These are phyloP conservation scores for Nelumbo lutea DNA, from an alignment of 164 flowering plant species.

Conservation along the genomic window DNA sequence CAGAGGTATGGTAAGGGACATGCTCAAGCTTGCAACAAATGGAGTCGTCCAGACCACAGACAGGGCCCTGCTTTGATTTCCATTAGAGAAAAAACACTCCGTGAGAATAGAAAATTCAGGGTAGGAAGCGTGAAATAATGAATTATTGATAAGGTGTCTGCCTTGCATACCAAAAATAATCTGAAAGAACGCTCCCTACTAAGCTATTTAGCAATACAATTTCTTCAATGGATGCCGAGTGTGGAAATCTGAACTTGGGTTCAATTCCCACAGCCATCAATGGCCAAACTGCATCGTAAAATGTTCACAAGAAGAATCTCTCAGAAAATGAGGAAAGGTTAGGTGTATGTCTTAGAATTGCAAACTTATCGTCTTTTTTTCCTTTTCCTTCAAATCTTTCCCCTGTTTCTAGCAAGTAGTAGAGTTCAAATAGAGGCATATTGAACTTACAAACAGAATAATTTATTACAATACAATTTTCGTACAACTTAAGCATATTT, in stretches of 20 bases:
- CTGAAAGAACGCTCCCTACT: slow-evolving; percentile 56
- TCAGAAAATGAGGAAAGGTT: background rate
- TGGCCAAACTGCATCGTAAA: slow-evolving; percentile 50
- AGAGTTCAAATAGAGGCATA: too few species aligned
- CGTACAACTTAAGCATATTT: too few species aligned
- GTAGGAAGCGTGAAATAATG: background rate
- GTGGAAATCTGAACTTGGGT: slow-evolving; percentile 48
- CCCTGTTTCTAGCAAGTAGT: too few species aligned
- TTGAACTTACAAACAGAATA: too few species aligned
- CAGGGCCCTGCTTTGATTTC: slow-evolving; percentile 43
- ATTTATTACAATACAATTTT: too few species aligned
- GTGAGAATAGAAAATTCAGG: background rate
- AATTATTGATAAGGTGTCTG: background rate
- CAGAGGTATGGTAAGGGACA: slow-evolving; percentile 65
- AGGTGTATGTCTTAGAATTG: background rate
- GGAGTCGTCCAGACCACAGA: slow-evolving; percentile 77
- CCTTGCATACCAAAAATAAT: slow-evolving; percentile 50
- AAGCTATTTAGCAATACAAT: slow-evolving; percentile 46
- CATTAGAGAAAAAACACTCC: background rate
- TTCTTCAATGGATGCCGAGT: slow-evolving; percentile 37
- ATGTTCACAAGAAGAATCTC: background rate
- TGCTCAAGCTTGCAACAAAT: slow-evolving; percentile 57
- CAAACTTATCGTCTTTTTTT: too few species aligned
- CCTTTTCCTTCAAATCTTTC: too few species aligned
- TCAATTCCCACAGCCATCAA: slow-evolving; percentile 45